phyloP scores from a whole-genome alignment of 1,284 basidiomycete species.

The Ustilago shanxiensis region DNA sequence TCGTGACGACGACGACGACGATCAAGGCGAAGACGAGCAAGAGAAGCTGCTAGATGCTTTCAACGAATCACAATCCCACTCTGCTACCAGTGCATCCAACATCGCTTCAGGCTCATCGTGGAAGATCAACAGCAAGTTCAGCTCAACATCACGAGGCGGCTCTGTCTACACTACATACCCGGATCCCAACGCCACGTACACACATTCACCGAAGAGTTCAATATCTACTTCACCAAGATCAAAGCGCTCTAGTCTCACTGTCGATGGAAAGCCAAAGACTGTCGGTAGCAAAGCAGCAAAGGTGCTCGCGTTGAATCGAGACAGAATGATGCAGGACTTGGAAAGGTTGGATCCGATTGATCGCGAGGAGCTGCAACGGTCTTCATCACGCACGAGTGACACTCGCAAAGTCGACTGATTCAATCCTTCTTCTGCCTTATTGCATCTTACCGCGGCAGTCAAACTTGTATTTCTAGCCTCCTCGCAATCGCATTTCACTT shows the following conservation, averaged over 20 bases:
- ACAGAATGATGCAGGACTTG: constrained; percentile 44
- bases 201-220: constrained; percentile 12
- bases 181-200: constrained; percentile 18
- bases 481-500: background rate
- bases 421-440: background rate
- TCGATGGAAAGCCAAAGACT: constrained; percentile 15
- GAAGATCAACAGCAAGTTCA: constrained; percentile 52
- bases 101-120: constrained; percentile 20
- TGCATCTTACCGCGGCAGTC: constrained; percentile 18
- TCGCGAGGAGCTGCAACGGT: constrained; percentile 37
- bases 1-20: constrained; percentile 8
- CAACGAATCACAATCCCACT: constrained; percentile 34
- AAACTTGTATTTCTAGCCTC: constrained; percentile 20
- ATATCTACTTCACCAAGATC: constrained; percentile 23
- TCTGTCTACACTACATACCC: constrained; percentile 43
- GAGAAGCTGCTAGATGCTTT: constrained; percentile 46
- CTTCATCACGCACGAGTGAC: constrained; percentile 38
- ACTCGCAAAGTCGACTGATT: constrained; percentile 46
- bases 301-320: constrained; percentile 25
- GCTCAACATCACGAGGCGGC: constrained; percentile 38
- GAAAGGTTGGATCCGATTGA: constrained; percentile 42
- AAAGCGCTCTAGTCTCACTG: constrained; percentile 11
- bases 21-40: constrained; percentile 32
- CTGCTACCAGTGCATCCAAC: background rate
- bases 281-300: constrained; percentile 48